These are phyloP conservation scores for Pyronema omphalodes DNA, from an alignment of 495 filamentous ascomycete genomes.

Conservation along the genomic window DNA sequence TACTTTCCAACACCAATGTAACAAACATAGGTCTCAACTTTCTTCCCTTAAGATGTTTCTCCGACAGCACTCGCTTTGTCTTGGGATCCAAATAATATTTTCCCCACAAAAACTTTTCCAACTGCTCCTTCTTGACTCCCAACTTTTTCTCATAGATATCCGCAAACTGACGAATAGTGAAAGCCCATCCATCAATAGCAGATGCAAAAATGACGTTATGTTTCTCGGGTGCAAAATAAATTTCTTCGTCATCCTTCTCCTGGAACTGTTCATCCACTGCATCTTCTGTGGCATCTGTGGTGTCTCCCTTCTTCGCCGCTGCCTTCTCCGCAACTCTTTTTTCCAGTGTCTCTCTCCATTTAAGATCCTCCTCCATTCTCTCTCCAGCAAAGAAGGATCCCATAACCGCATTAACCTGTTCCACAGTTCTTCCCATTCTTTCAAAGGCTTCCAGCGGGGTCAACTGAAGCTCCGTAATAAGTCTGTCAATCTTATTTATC, in stretches of 20 bases:
- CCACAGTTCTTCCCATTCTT: conserved; percentile 74
- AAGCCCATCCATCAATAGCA: conserved; percentile 95
- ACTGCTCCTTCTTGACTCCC: conserved; percentile 71
- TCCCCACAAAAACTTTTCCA: conserved; percentile 95
- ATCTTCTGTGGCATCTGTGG: conserved; percentile 31
- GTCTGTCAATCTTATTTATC: conserved; percentile 94
- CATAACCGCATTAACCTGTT: conserved; percentile 93
- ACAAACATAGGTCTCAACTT: conserved; percentile 94
- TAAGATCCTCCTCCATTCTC: conserved; percentile 94
- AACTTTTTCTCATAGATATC: conserved; percentile 90
- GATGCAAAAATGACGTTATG: conserved; percentile 99
- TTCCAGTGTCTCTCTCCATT: conserved; percentile 88
- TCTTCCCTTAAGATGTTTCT: conserved; percentile 84
- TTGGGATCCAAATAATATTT: conserved; percentile 95
- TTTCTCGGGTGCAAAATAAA: conserved; percentile 96
- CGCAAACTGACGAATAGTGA: conserved; percentile 88
- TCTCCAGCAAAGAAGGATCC: conserved; percentile 97
- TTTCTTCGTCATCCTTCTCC: conserved; percentile 86
- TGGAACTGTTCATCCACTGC: conserved; percentile 44
- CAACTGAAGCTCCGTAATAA: conserved; percentile 86
- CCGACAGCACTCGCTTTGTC: conserved; percentile 75
- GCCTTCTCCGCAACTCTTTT: conserved; percentile 46
- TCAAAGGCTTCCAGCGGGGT: conserved; percentile 73
- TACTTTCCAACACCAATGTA: conserved; percentile 82
- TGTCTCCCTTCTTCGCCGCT: conserved; percentile 30